Evolutionary conservation across 169 alveolate species (phyloP).

Genomic region (Plasmodium vivax): DNA sequence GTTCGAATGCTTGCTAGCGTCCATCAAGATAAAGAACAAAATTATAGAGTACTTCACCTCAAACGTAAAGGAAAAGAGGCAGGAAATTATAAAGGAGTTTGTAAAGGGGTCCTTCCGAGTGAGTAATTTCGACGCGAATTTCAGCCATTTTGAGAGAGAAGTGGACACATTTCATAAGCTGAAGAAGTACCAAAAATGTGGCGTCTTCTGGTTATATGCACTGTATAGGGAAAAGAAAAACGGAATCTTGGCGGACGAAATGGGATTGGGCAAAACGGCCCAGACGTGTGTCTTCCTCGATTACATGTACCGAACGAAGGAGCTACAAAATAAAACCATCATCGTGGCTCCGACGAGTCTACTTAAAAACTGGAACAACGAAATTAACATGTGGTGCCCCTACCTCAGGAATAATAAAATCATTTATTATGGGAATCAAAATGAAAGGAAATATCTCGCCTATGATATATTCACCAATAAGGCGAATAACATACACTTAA

Average conservation of each 20-base stretch:
- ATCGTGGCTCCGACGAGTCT: slow-evolving; percentile 89
- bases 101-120: slow-evolving; percentile 58
- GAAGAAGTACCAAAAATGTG: slow-evolving; percentile 90
- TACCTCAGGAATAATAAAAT: slow-evolving; percentile 81
- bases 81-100: slow-evolving; percentile 53
- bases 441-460: slow-evolving; percentile 80
- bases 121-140: slow-evolving; percentile 51
- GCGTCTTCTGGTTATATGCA: slow-evolving; percentile 89
- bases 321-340: slow-evolving; percentile 79
- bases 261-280: slow-evolving; percentile 94
- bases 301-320: slow-evolving; percentile 55
- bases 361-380: slow-evolving; percentile 90
- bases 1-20: slow-evolving; percentile 24
- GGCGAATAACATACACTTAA: slow-evolving; percentile 21
- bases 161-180: slow-evolving; percentile 77
- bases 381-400: slow-evolving; percentile 91
- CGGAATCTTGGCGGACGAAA: slow-evolving; percentile 92
- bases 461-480: slow-evolving; percentile 64
- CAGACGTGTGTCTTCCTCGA: slow-evolving; percentile 89
- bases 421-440: slow-evolving; percentile 86
- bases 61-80: slow-evolving; percentile 25
- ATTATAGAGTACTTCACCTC: slow-evolving; percentile 44
- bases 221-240: slow-evolving; percentile 82
- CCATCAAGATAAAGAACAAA: slow-evolving; percentile 49
- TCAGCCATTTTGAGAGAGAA: slow-evolving; percentile 28